These are phyloP conservation scores for Pythium dissotocum DNA, from an alignment of 352 stramenopile genomes.

Conservation along the genomic window DNA sequence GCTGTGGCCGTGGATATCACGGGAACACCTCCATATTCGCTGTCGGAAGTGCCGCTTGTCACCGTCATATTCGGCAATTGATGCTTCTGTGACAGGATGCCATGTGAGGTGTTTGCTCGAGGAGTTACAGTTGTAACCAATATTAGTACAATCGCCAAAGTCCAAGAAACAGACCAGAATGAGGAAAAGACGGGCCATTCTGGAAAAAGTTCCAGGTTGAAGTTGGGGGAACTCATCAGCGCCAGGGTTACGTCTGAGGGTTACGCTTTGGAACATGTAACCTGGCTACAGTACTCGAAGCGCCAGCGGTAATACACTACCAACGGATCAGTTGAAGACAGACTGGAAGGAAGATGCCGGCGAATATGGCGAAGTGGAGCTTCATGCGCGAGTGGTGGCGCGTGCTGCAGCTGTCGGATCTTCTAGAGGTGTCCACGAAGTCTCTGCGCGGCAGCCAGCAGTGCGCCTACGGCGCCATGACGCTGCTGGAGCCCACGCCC, in stretches of 20 bases:
- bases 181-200: background rate
- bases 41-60: background rate
- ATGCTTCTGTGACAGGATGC: background rate
- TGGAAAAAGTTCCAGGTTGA: background rate
- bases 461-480: background rate
- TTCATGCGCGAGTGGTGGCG: slow-evolving; percentile 1
- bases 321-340: too few relatives aligned
- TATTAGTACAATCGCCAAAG: background rate
- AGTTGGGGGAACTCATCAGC: background rate
- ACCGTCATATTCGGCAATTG: slow-evolving; percentile 1
- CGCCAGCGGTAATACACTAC: too few relatives aligned
- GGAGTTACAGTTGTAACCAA: background rate
- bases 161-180: background rate
- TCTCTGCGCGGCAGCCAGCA: background rate
- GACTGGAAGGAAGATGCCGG: too few relatives aligned
- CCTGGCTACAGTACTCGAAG: too few relatives aligned
- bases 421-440: background rate
- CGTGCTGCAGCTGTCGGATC: background rate
- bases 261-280: background rate
- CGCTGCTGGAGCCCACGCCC: background rate
- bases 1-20: background rate
- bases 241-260: background rate
- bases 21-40: background rate
- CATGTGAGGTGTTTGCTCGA: background rate
- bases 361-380: background rate